Conservation (phyloP, 345 rosid species). For the Dovyalis caffra region DNA sequence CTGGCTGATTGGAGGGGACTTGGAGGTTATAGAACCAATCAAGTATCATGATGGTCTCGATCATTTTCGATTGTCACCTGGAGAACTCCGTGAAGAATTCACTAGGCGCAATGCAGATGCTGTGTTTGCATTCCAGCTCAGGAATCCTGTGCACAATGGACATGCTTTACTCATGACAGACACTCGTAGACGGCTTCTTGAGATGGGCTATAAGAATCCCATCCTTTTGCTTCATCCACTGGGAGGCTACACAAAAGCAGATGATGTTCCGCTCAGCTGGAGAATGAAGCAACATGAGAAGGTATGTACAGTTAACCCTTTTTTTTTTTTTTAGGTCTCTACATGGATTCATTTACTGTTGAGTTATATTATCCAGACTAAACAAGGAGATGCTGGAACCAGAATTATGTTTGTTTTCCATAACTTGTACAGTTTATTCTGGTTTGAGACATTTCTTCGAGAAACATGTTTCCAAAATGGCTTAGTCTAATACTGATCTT, state of each 20-base stretch:
- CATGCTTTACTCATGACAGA: constrained; percentile 97
- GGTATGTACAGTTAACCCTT: constrained; percentile 34
- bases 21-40: constrained; percentile 86
- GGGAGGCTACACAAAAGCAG: constrained; percentile 96
- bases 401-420: neutral
- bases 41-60: constrained; percentile 90
- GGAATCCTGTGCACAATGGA: constrained; percentile 98
- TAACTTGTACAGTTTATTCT: neutral
- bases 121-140: constrained; percentile 96
- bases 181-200: constrained; percentile 86
- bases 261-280: constrained; percentile 98
- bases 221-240: constrained; percentile 91
- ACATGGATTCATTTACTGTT: neutral
- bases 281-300: constrained; percentile 96
- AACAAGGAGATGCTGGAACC: neutral
- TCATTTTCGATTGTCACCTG: constrained; percentile 83
- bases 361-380: neutral
- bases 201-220: constrained; percentile 95
- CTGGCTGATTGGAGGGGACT: constrained; percentile 95
- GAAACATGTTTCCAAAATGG: neutral
- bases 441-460: neutral
- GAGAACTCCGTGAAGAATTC: constrained; percentile 74
- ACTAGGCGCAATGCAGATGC: constrained; percentile 90
- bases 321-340: neutral
- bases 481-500: neutral